Conservation (phyloP, 306 rosid species). For the Vigna radiata region DNA sequence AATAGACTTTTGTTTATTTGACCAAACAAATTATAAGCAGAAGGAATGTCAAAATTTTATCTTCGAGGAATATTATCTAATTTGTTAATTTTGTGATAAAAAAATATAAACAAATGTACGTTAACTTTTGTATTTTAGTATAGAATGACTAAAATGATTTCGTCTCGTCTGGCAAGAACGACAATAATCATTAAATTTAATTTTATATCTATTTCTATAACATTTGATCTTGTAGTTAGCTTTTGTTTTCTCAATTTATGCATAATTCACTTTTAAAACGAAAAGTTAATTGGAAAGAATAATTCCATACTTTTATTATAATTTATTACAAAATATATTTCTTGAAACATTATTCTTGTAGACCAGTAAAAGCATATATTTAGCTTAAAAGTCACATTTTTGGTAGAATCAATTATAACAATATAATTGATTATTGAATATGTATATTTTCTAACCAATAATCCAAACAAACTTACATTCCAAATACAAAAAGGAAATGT, state of each 20-base stretch:
- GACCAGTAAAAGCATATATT: neutral
- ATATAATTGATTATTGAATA: neutral
- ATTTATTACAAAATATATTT: neutral
- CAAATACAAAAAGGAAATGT: conserved; percentile 16
- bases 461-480: neutral
- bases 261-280: neutral
- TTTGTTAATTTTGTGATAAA: neutral
- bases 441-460: neutral
- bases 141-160: neutral
- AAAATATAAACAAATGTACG: neutral
- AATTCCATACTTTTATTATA: neutral
- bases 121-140: too few relatives aligned
- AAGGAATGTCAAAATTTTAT: neutral
- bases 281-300: neutral
- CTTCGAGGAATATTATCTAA: neutral
- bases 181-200: neutral
- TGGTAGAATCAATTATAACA: neutral
- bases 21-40: neutral
- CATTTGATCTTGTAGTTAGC: neutral
- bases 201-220: neutral
- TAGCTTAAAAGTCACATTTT: neutral
- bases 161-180: neutral
- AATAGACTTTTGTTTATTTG: neutral
- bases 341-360: neutral
- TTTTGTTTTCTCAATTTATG: neutral